These are phyloP conservation scores for Geotrichum europaeum DNA, from an alignment of 1,139 yeast species.

Conservation along the genomic window DNA sequence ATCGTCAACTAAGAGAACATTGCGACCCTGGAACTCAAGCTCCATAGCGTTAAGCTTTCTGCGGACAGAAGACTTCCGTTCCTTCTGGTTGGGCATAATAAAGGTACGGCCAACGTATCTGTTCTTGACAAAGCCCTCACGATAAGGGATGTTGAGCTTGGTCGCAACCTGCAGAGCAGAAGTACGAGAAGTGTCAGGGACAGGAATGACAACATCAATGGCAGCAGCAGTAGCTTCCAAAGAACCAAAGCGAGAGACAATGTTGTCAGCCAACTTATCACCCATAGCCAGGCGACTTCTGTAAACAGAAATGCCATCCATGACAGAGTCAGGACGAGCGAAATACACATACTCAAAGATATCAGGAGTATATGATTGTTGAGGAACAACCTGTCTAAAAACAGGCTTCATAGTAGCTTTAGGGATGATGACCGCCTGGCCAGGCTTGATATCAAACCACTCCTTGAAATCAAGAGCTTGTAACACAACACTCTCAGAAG, in stretches of 20 bases:
- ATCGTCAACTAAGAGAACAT: slow-evolving; percentile 91
- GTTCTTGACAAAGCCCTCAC: slow-evolving; percentile 96
- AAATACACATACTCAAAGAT: slow-evolving; percentile 95
- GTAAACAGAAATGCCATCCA: slow-evolving; percentile 93
- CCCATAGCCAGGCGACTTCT: slow-evolving; percentile 95
- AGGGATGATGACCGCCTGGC: slow-evolving; percentile 92
- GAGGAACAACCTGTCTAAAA: slow-evolving; percentile 79
- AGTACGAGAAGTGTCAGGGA: slow-evolving; percentile 94
- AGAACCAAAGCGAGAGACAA: slow-evolving; percentile 46
- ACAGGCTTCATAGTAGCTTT: slow-evolving; percentile 67
- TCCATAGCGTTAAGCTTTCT: slow-evolving; percentile 95
- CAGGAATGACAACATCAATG: slow-evolving; percentile 94
- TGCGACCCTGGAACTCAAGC: slow-evolving; percentile 77
- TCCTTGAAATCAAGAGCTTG: slow-evolving; percentile 85
- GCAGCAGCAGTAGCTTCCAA: slow-evolving; percentile 45
- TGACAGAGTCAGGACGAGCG: slow-evolving; percentile 94
- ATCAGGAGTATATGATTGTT: slow-evolving; percentile 81
- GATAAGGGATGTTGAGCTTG: slow-evolving; percentile 68
- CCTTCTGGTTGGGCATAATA: slow-evolving; percentile 96
- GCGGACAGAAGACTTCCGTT: slow-evolving; percentile 88
- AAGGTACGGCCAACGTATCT: slow-evolving; percentile 96
- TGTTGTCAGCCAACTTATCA: slow-evolving; percentile 70
- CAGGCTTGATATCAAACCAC: slow-evolving; percentile 82
- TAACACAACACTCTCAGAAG: slow-evolving; percentile 90
- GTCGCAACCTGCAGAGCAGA: slow-evolving; percentile 93